These are phyloP conservation scores for Aureobasidium sp. DNA, from an alignment of 2,329 filamentous ascomycete genomes.

Conservation along the genomic window DNA sequence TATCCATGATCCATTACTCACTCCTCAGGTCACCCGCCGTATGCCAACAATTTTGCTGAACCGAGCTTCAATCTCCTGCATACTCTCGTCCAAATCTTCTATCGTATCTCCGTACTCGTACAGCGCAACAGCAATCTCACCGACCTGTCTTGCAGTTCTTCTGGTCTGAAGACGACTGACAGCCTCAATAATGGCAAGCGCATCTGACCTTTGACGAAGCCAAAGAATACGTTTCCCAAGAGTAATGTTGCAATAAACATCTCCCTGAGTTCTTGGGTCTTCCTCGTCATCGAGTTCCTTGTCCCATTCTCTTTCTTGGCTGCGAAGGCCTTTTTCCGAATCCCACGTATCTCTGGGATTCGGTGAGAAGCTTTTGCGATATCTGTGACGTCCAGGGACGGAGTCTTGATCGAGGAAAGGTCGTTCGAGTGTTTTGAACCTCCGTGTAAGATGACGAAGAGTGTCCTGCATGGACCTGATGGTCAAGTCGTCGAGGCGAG, in stretches of 20 bases:
- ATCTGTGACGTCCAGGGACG: background rate
- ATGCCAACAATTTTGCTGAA: slow-evolving; percentile 26
- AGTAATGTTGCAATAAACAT: slow-evolving; percentile 29
- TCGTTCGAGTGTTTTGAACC: slow-evolving; percentile 30
- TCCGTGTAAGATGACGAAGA: slow-evolving; percentile 28
- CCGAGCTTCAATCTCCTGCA: slow-evolving; percentile 23
- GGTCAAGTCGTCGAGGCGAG: slow-evolving; percentile 25
- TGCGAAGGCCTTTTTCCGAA: slow-evolving; percentile 10
- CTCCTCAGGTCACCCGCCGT: slow-evolving; percentile 17
- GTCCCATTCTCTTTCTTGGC: slow-evolving; percentile 13
- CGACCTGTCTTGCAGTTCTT: slow-evolving; percentile 28
- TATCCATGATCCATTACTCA: background rate
- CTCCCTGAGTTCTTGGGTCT: slow-evolving; percentile 22
- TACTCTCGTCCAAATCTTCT: slow-evolving; percentile 19
- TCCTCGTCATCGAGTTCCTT: slow-evolving; percentile 25
- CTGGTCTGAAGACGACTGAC: slow-evolving; percentile 31
- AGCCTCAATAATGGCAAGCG: slow-evolving; percentile 27
- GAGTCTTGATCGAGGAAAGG: slow-evolving; percentile 27
- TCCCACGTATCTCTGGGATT: background rate
- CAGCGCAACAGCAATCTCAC: slow-evolving; percentile 24
- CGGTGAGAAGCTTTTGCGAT: background rate
- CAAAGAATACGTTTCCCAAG: slow-evolving; percentile 29
- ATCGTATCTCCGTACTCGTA: slow-evolving; percentile 22
- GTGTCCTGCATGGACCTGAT: slow-evolving; percentile 29
- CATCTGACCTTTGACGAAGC: slow-evolving; percentile 29